Evolutionary conservation across 768 basidiomycete genomes (phyloP).

Genomic region (Leccinellum albellum): DNA sequence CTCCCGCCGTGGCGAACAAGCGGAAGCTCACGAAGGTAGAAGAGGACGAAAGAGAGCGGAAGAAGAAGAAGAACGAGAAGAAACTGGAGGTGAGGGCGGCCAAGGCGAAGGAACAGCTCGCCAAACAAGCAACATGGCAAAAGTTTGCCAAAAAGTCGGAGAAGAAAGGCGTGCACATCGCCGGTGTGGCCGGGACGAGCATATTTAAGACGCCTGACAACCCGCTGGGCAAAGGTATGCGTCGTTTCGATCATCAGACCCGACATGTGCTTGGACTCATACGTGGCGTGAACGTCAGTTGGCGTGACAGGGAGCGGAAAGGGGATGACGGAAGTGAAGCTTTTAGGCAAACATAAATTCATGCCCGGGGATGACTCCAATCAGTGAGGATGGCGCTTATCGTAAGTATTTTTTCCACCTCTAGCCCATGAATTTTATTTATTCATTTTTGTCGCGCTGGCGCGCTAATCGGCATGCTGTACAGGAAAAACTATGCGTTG

Average conservation of each 20-base stretch:
- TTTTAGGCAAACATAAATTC: conserved; percentile 76
- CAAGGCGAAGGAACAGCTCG: conserved; percentile 84
- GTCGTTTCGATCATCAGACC: conserved; percentile 19
- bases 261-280: conserved; percentile 10
- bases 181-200: conserved; percentile 82
- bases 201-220: conserved; percentile 96
- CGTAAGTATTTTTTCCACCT: conserved; percentile 5
- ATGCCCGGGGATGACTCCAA: conserved; percentile 43
- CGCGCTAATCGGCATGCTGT: conserved; percentile 9
- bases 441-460: not conserved
- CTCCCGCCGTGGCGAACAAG: conserved; percentile 49
- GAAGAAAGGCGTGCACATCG: conserved; percentile 89
- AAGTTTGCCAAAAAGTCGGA: conserved; percentile 94
- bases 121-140: conserved; percentile 87
- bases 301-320: conserved; percentile 90
- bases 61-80: conserved; percentile 96
- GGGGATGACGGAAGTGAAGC: conserved; percentile 78
- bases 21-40: conserved; percentile 76
- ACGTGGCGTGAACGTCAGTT: conserved; percentile 41
- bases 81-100: conserved; percentile 78
- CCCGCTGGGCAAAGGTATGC: conserved; percentile 76
- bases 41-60: conserved; percentile 82
- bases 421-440: not conserved
- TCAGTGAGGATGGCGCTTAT: conserved; percentile 18
- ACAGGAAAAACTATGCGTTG: conserved; percentile 16